These are phyloP conservation scores for Rhodofomes roseus DNA, from an alignment of 1,284 basidiomycete species.

Conservation along the genomic window DNA sequence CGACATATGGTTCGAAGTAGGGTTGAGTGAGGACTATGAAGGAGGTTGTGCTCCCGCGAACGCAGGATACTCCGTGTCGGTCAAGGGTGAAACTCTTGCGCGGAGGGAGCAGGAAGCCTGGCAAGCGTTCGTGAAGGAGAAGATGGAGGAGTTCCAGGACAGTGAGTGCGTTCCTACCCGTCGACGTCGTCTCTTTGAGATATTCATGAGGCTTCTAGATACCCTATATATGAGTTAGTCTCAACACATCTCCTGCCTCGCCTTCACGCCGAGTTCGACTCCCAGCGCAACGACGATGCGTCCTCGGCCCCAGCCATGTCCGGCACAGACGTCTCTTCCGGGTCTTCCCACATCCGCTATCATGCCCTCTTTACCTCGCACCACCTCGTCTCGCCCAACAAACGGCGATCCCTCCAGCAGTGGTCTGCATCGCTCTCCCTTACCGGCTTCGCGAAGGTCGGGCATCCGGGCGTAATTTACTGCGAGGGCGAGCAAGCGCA, in stretches of 20 bases:
- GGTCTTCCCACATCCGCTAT: conserved; percentile 24
- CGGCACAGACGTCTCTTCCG: too few species aligned
- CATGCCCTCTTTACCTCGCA: conserved; percentile 72
- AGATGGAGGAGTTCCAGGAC: conserved; percentile 39
- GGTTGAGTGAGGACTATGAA: conserved; percentile 23
- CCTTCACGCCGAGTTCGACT: conserved; percentile 38
- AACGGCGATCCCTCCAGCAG: conserved; percentile 58
- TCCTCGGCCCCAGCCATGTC: background rate
- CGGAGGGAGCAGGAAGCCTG: conserved; percentile 51
- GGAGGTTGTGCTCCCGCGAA: background rate
- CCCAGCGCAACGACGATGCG: background rate
- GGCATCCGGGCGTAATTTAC: conserved; percentile 73
- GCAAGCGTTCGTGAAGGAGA: conserved; percentile 41
- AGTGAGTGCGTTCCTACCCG: conserved; percentile 40
- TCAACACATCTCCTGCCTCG: conserved; percentile 55
- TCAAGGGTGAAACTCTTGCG: conserved; percentile 44
- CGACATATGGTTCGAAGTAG: conserved; percentile 40
- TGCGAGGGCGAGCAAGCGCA: conserved; percentile 49
- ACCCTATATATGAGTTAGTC: conserved; percentile 56
- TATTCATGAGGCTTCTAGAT: conserved; percentile 34
- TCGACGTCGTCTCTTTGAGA: background rate
- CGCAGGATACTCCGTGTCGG: conserved; percentile 27
- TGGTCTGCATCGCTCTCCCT: conserved; percentile 58
- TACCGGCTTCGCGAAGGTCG: conserved; percentile 68
- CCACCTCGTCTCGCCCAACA: conserved; percentile 66